These are phyloP conservation scores for Tricholoma hemisulphureum DNA, from an alignment of 768 basidiomycete genomes.

Conservation along the genomic window DNA sequence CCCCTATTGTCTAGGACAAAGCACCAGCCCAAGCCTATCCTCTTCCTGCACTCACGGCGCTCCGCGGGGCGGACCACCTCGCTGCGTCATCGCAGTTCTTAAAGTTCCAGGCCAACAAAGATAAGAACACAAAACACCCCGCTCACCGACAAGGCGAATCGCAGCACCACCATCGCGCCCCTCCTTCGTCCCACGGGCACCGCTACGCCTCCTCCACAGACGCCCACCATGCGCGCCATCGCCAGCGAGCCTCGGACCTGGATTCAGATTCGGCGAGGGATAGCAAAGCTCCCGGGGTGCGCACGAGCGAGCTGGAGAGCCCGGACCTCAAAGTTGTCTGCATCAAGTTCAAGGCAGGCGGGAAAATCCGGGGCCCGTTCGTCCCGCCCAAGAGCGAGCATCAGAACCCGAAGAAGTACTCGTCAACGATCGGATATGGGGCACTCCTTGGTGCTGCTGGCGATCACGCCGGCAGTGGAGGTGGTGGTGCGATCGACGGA, in stretches of 20 bases:
- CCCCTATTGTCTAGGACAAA: conserved; percentile 31
- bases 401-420: neutral
- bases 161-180: neutral
- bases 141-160: neutral
- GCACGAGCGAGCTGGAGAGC: neutral
- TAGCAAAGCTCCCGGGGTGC: neutral
- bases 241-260: neutral
- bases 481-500: conserved; percentile 6
- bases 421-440: neutral
- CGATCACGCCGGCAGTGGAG: neutral
- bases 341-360: neutral
- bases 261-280: neutral
- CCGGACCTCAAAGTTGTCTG: neutral
- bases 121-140: neutral
- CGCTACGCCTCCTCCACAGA: neutral
- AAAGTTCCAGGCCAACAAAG: neutral
- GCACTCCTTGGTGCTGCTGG: neutral
- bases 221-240: too few relatives aligned
- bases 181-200: neutral
- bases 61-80: conserved; percentile 48
- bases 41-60: conserved; percentile 38
- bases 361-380: neutral
- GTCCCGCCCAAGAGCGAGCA: neutral
- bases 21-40: conserved; percentile 39
- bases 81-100: conserved; percentile 6